A percentile compares a stretch with the other conserved stretches of the same genome.
These are phyloP conservation scores for Syzygium malaccense DNA, from an alignment of 441 rosid species.

Conservation along the genomic window DNA sequence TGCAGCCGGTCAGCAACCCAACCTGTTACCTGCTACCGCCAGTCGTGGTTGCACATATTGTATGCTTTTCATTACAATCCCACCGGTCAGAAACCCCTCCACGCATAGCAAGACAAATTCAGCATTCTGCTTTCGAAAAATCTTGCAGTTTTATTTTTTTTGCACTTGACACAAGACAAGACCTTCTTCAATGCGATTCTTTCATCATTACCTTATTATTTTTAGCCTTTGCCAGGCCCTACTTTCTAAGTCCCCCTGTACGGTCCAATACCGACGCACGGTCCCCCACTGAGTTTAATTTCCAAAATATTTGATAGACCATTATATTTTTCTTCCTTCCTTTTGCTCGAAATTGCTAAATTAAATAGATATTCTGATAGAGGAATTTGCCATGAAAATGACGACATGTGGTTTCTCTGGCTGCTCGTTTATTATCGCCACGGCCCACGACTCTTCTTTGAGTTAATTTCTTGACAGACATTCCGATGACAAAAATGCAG, in stretches of 20 bases:
- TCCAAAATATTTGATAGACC: background rate
- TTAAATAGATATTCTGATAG: background rate
- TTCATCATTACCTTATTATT: slow-evolving; percentile 25
- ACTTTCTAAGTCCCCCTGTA: background rate
- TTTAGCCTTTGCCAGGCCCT: slow-evolving; percentile 5
- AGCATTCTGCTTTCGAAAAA: background rate
- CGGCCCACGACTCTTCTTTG: background rate
- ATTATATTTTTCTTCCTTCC: background rate
- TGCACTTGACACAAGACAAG: slow-evolving; percentile 5
- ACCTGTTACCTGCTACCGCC: background rate
- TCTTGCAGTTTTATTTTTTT: background rate
- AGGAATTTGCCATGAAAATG: background rate
- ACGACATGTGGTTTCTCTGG: background rate
- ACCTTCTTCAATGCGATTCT: slow-evolving; percentile 12
- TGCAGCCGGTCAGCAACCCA: slow-evolving; percentile 1
- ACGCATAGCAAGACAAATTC: background rate
- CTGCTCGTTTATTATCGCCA: background rate
- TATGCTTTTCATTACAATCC: background rate
- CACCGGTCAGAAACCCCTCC: background rate
- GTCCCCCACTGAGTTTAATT: background rate
- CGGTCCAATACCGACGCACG: background rate
- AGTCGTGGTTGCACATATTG: background rate
- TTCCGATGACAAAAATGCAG: background rate
- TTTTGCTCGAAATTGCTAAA: background rate
- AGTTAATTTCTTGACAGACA: background rate